phyloP scores from a whole-genome alignment of 225 moss, liverwort and hornwort genomes.

The Lunularia cruciata region DNA sequence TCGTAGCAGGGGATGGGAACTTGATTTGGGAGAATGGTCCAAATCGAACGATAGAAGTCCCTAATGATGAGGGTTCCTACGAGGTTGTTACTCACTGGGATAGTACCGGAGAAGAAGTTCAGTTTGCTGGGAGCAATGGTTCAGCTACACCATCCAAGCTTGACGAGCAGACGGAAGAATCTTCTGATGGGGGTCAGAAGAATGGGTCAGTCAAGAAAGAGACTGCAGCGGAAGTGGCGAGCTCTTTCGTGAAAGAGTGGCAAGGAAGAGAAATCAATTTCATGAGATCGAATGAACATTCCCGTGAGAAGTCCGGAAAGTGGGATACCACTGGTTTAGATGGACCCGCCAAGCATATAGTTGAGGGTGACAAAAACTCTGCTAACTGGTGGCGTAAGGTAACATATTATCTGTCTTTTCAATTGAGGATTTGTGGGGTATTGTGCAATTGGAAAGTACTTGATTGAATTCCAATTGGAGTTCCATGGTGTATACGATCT shows the following conservation, averaged over 20 bases:
- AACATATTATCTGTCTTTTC: neutral
- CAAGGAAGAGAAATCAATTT: slow-evolving; percentile 54
- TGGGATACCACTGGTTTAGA: slow-evolving; percentile 79
- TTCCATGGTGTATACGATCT: too few relatives aligned
- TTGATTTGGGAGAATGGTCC: slow-evolving; percentile 79
- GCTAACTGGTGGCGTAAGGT: slow-evolving; percentile 99
- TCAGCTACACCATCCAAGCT: neutral
- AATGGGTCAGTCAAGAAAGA: slow-evolving; percentile 20
- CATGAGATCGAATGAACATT: slow-evolving; percentile 58
- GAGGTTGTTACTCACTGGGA: slow-evolving; percentile 80
- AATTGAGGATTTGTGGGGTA: neutral
- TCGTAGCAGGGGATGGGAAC: slow-evolving; percentile 69
- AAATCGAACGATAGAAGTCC: slow-evolving; percentile 60
- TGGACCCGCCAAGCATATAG: slow-evolving; percentile 69
- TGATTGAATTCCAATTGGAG: too few relatives aligned
- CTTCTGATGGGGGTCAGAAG: neutral
- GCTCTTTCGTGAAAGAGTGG: slow-evolving; percentile 75
- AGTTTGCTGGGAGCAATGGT: slow-evolving; percentile 42
- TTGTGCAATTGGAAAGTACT: too few relatives aligned
- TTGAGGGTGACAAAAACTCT: slow-evolving; percentile 73
- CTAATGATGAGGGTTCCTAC: slow-evolving; percentile 47
- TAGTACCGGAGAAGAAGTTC: slow-evolving; percentile 63
- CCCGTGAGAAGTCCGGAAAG: slow-evolving; percentile 56
- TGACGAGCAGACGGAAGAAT: neutral
- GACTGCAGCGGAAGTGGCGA: slow-evolving; percentile 25